Evolutionary conservation across 257 asterid species (phyloP).

Genomic region (Echites panduratus): DNA sequence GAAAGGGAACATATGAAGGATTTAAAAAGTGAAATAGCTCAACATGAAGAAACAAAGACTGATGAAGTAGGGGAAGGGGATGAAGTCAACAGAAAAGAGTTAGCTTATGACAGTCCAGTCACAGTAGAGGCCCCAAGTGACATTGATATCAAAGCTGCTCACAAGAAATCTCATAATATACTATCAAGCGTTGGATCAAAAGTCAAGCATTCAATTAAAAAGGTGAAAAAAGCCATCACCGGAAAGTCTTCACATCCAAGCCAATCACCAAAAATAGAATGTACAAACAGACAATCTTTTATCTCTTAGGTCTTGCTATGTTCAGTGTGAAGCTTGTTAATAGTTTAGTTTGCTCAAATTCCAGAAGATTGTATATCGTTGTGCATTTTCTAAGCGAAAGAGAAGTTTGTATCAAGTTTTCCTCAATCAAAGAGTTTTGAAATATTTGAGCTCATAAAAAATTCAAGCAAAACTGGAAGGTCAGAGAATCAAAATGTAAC

Average conservation of each 20-base stretch:
- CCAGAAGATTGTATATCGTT: not conserved
- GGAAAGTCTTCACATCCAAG: constrained; percentile 62
- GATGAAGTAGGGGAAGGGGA: constrained; percentile 39
- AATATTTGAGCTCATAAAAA: no score
- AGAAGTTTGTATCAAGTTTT: not conserved
- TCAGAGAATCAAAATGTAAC: no score
- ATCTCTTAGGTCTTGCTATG: not conserved
- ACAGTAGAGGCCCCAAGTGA: constrained; percentile 49
- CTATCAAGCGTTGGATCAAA: constrained; percentile 86
- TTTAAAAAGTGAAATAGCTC: constrained; percentile 22
- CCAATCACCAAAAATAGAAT: constrained; percentile 46
- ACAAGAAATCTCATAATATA: constrained; percentile 66
- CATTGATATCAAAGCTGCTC: constrained; percentile 45
- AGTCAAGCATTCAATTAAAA: constrained; percentile 84
- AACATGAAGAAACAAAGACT: constrained; percentile 28
- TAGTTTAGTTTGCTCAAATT: not conserved
- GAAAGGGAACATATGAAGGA: constrained; percentile 27
- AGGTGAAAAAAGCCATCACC: constrained; percentile 80
- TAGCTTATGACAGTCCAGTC: constrained; percentile 47
- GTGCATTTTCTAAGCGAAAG: not conserved
- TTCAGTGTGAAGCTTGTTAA: not conserved
- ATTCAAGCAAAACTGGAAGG: no score
- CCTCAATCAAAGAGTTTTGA: no score
- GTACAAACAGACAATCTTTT: not conserved
- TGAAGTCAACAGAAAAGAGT: constrained; percentile 29